Base-by-base conservation (phyloP, 2,329 filamentous ascomycete genomes). In the Trichoderma gracile region DNA sequence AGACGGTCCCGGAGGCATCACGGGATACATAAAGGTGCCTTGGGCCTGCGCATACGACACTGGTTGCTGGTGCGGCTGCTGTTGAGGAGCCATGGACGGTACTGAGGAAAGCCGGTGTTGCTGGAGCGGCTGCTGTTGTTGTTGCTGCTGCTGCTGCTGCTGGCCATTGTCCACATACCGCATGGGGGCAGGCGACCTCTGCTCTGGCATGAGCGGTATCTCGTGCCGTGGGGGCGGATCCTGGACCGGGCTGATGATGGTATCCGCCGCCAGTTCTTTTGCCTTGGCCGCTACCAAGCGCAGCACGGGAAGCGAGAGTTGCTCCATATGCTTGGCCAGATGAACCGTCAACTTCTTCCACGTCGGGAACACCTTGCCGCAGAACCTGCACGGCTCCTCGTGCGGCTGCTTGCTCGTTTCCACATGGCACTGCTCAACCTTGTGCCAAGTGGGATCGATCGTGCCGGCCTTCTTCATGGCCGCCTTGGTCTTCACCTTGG, bases 311-410 rank as follows among this genome's bases (percentile, higher is more conserved):
- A 97, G 84, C 71, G 91, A 91, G 72, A 97, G 90, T 69, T 92
- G 88, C 76, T 97, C 92, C 92, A 97, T 95, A 75, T 97, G 93
- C 76, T 94, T 94, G 56, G 92, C 92, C 73, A 97, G 78, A 77
- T 97, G 93, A n/a, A 95, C 92, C 0, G 91, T 96, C 66, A 97
- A 80, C 78, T 96, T 96, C 82, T 96, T 97, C 92, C 92, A 97
- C 45, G 87, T 91, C 40, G 85, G 86, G 75, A 92, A 93, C 14
- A 85, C 81, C 75, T 89, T 93, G 66, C 89, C 89, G 72, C 93
- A 97, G 79, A 97, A 97, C 47, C 90, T 87, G 75, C 93, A 97
- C 17, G 90, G 86, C 77, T 97, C 93, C 12, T 92, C 86, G 60
- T 86, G 84, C 3, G 91, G 89, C 66, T 79, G 83, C 68, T 80